phyloP scores from a whole-genome alignment of 441 rosid genomes.

The Gossypium trilobum region DNA sequence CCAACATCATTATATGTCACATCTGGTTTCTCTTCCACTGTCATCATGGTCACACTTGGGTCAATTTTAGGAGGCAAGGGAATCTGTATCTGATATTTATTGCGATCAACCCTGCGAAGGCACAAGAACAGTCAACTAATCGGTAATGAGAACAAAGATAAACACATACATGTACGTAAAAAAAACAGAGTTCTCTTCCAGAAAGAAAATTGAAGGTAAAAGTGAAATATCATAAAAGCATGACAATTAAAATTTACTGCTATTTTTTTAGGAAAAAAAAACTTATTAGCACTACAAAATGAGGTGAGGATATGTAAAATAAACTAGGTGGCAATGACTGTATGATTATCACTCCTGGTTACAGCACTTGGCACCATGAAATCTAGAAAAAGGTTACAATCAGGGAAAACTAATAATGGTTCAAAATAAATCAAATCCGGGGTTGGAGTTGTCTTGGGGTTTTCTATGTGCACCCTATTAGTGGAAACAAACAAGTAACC shows the following conservation, averaged over 20 bases:
- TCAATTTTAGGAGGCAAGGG: conserved; percentile 96
- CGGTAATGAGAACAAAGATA: neutral
- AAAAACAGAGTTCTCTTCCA: neutral
- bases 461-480: neutral
- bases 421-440: neutral
- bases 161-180: neutral
- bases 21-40: conserved; percentile 98
- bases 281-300: neutral
- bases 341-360: neutral
- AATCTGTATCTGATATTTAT: conserved; percentile 92
- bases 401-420: neutral
- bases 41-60: conserved; percentile 99
- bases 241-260: neutral
- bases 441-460: neutral
- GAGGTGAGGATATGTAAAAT: neutral
- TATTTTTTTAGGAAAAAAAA: neutral
- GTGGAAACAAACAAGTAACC: conserved; percentile 2
- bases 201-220: neutral
- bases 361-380: neutral
- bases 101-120: conserved; percentile 70
- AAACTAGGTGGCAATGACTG: neutral
- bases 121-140: neutral
- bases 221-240: neutral
- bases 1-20: conserved; percentile 97
- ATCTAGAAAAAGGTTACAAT: neutral